These are phyloP conservation scores for Geum urbanum DNA, from an alignment of 306 rosid species.

Conservation along the genomic window DNA sequence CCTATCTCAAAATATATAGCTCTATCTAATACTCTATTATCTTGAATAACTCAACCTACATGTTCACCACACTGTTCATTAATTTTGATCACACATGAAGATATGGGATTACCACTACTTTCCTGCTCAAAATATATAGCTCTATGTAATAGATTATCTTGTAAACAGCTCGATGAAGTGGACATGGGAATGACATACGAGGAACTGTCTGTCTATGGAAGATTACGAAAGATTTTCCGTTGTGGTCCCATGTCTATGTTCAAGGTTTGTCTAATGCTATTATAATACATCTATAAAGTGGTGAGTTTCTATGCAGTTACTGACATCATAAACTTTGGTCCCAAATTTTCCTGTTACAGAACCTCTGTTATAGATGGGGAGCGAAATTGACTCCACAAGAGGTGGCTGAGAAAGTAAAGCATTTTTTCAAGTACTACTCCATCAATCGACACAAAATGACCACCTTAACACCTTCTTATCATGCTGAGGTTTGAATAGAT, in stretches of 20 bases:
- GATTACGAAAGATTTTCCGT: conserved; percentile 77
- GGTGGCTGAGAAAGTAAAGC: conserved; percentile 92
- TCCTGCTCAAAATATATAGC: conserved; percentile 1
- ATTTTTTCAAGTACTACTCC: conserved; percentile 93
- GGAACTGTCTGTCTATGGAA: conserved; percentile 89
- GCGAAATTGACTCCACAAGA: conserved; percentile 68
- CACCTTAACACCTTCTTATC: conserved; percentile 83
- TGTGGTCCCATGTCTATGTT: conserved; percentile 96
- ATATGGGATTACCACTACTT: not conserved
- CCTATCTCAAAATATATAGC: conserved; percentile 5
- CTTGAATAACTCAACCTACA: conserved; percentile 20
- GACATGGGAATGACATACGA: conserved; percentile 99
- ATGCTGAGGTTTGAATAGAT: conserved; percentile 75
- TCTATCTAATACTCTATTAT: conserved; percentile 12
- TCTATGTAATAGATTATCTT: conserved; percentile 22
- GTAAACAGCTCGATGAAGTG: conserved; percentile 78
- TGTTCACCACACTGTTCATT: not conserved
- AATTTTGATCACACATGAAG: no score
- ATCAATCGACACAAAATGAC: conserved; percentile 95
- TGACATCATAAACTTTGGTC: conserved; percentile 4
- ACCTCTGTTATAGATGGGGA: conserved; percentile 88
- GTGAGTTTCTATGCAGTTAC: not conserved
- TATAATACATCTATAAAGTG: not conserved
- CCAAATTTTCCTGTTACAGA: conserved; percentile 40
- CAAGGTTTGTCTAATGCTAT: conserved; percentile 48